Evolutionary conservation across 1,284 basidiomycete genomes (phyloP).

Genomic region (Austroboletus niveus): DNA sequence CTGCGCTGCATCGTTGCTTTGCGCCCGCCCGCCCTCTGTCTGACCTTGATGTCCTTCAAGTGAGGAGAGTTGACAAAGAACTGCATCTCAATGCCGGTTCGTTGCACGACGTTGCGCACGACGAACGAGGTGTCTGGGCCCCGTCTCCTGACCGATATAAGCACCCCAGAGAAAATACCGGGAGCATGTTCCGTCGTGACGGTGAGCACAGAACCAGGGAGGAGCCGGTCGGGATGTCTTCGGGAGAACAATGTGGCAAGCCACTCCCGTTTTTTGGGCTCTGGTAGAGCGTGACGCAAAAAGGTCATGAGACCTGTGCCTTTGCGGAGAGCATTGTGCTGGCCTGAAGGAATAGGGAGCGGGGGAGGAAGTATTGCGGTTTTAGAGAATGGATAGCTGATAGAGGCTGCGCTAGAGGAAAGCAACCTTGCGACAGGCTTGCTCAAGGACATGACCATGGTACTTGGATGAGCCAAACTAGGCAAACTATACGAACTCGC

Average conservation of each 20-base stretch:
- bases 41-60: constrained; percentile 80
- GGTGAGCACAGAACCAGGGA: constrained; percentile 79
- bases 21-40: constrained; percentile 57
- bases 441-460: constrained; percentile 1
- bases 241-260: constrained; percentile 70
- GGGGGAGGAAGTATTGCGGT: constrained; percentile 55
- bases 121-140: constrained; percentile 83
- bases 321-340: constrained; percentile 44
- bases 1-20: constrained; percentile 56
- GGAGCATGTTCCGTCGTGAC: constrained; percentile 73
- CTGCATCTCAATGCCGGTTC: constrained; percentile 88
- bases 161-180: constrained; percentile 80
- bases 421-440: constrained; percentile 20
- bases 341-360: constrained; percentile 42
- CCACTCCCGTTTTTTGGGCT: constrained; percentile 66
- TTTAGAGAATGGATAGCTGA: constrained; percentile 74
- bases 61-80: constrained; percentile 83
- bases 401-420: constrained; percentile 22
- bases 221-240: constrained; percentile 62
- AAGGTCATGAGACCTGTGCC: constrained; percentile 82
- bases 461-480: background rate
- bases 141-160: constrained; percentile 76
- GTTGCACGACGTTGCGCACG: constrained; percentile 83
- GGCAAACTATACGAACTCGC: constrained; percentile 12
- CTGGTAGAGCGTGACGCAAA: constrained; percentile 63